phyloP scores from a whole-genome alignment of 768 basidiomycete species.

The Krasilnikovozyma curviuscula region DNA sequence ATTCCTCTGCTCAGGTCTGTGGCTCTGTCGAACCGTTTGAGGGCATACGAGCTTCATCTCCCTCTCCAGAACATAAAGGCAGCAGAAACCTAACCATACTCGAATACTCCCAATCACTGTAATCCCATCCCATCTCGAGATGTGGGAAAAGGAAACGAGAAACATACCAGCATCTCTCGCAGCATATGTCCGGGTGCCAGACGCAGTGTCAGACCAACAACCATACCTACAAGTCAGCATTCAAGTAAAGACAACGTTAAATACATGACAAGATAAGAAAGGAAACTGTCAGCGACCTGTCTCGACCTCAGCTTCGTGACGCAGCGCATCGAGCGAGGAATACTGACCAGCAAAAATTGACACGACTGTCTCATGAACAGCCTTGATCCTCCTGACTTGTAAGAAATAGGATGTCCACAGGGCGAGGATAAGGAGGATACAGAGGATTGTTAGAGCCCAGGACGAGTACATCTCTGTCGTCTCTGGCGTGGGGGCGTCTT shows the following conservation, averaged over 20 bases:
- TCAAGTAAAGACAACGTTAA: background rate
- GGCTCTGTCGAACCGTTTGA: too few relatives aligned
- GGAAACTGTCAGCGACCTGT: background rate
- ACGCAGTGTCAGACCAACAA: constrained; percentile 76
- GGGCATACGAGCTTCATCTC: too few relatives aligned
- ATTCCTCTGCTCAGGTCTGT: too few relatives aligned
- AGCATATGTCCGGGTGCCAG: constrained; percentile 85
- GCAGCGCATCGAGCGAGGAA: background rate
- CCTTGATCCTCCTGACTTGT: constrained; percentile 86
- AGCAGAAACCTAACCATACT: constrained; percentile 6
- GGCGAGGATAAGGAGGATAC: constrained; percentile 72
- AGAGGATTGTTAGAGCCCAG: constrained; percentile 28
- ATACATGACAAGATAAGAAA: background rate
- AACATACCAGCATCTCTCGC: constrained; percentile 84
- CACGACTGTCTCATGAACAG: constrained; percentile 87
- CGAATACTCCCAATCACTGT: background rate
- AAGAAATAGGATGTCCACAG: constrained; percentile 95
- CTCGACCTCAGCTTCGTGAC: background rate
- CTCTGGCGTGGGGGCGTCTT: constrained; percentile 27
- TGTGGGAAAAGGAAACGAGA: background rate
- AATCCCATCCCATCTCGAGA: too few relatives aligned
- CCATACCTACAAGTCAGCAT: constrained; percentile 40
- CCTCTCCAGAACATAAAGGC: background rate
- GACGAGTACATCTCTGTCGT: constrained; percentile 82
- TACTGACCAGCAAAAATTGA: constrained; percentile 59